Conservation (phyloP, 805 yeast genomes). For the Blastobotrys parvus region DNA sequence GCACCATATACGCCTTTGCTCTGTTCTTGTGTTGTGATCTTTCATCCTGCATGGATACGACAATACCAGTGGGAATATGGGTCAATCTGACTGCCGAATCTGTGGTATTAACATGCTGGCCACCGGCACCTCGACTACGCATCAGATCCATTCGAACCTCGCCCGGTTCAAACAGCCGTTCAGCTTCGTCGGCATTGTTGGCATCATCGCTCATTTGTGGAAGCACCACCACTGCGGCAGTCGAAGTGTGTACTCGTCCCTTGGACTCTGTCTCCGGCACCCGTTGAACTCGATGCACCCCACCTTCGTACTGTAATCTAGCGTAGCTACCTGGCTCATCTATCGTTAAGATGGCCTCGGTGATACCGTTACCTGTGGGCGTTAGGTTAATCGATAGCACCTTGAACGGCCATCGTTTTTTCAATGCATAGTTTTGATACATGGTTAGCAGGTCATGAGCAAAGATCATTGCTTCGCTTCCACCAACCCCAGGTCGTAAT, state of each 20-base stretch:
- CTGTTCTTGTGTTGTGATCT: slow-evolving; percentile 91
- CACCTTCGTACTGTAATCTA: slow-evolving; percentile 72
- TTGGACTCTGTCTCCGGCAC: slow-evolving; percentile 89
- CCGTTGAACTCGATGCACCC: slow-evolving; percentile 93
- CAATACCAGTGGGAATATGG: slow-evolving; percentile 85
- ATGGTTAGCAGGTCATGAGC: slow-evolving; percentile 70
- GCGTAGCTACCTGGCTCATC: slow-evolving; percentile 74
- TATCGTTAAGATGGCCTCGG: slow-evolving; percentile 68
- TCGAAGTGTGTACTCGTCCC: slow-evolving; percentile 91
- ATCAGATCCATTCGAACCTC: slow-evolving; percentile 93
- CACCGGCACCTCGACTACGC: slow-evolving; percentile 97
- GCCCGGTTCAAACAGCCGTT: slow-evolving; percentile 69
- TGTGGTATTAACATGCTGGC: slow-evolving; percentile 96
- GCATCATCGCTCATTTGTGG: slow-evolving; percentile 62
- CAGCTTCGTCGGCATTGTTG: slow-evolving; percentile 40
- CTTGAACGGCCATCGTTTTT: slow-evolving; percentile 58
- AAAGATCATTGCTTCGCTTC: slow-evolving; percentile 85
- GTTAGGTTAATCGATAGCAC: slow-evolving; percentile 50
- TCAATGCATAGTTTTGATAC: slow-evolving; percentile 67
- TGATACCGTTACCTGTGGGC: slow-evolving; percentile 46
- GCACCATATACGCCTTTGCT: slow-evolving; percentile 79
- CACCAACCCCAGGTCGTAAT: slow-evolving; percentile 93
- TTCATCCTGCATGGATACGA: slow-evolving; percentile 87
- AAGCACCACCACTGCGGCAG: slow-evolving; percentile 89
- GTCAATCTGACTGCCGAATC: slow-evolving; percentile 93